Evolutionary conservation across 192 early-diverging fungal genomes (phyloP).

Genomic region (Pilaira anomala): DNA sequence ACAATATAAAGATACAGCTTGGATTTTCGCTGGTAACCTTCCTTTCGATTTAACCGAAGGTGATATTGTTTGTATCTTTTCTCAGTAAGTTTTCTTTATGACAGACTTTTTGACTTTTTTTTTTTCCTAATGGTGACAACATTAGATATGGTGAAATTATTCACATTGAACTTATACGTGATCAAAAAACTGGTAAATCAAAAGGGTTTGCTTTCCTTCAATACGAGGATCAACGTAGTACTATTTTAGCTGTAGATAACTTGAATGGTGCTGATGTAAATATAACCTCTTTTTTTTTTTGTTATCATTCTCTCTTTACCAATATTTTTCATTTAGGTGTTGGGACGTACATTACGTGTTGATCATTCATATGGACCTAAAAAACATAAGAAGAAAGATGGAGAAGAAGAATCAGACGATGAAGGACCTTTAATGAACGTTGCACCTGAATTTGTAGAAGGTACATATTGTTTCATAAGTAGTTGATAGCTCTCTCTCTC

Average conservation of each 20-base stretch:
- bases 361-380: conserved; percentile 71
- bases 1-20: conserved; percentile 86
- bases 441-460: conserved; percentile 41
- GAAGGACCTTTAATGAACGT: conserved; percentile 52
- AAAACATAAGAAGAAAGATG: conserved; percentile 56
- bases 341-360: conserved; percentile 62
- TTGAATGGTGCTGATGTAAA: conserved; percentile 74
- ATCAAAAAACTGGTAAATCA: conserved; percentile 82
- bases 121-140: neutral
- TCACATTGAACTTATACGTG: conserved; percentile 84
- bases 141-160: conserved; percentile 81
- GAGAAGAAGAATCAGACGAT: conserved; percentile 46
- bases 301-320: conserved; percentile 4
- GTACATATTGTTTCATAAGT: conserved; percentile 2
- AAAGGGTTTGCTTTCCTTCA: conserved; percentile 87
- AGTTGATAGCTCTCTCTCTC: neutral
- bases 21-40: conserved; percentile 85
- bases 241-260: conserved; percentile 93
- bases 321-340: conserved; percentile 28
- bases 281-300: neutral
- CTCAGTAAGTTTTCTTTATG: conserved; percentile 73
- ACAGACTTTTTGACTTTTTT: neutral
- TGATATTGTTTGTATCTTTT: conserved; percentile 90
- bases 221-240: conserved; percentile 91
- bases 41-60: conserved; percentile 86